These are phyloP conservation scores for Zygoascus sp. DNA, from an alignment of 1,139 yeast species.

Conservation along the genomic window DNA sequence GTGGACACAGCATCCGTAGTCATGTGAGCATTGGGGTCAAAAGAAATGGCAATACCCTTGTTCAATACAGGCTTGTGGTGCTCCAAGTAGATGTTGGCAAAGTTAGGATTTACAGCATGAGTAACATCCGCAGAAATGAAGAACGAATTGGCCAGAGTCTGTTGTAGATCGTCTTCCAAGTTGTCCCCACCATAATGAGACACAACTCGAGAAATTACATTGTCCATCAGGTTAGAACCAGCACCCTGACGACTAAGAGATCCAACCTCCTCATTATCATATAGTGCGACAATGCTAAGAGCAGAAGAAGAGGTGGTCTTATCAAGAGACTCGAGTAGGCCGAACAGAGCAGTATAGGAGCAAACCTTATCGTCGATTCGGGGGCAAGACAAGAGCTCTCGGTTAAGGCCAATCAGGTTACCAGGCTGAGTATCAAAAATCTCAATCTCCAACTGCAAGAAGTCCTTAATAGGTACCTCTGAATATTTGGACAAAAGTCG, in stretches of 20 bases:
- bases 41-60: conserved; percentile 63
- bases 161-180: conserved; percentile 37
- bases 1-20: conserved; percentile 73
- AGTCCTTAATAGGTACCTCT: conserved; percentile 49
- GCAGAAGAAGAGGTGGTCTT: conserved; percentile 51
- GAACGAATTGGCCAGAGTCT: conserved; percentile 60
- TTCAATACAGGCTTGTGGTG: conserved; percentile 75
- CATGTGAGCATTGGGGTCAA: conserved; percentile 76
- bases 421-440: conserved; percentile 83
- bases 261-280: conserved; percentile 94
- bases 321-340: conserved; percentile 44
- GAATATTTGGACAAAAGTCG: conserved; percentile 66
- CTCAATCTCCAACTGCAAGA: conserved; percentile 82
- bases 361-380: conserved; percentile 90
- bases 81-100: conserved; percentile 59
- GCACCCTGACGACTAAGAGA: conserved; percentile 93
- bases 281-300: conserved; percentile 68
- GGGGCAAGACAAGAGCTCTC: conserved; percentile 87
- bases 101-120: conserved; percentile 94
- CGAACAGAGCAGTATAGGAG: conserved; percentile 74
- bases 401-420: conserved; percentile 78
- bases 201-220: conserved; percentile 64
- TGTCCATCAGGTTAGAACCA: conserved; percentile 80
- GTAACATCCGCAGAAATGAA: conserved; percentile 90
- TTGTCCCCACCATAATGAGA: conserved; percentile 50